Evolutionary conservation across 768 basidiomycete genomes (phyloP), one percentile per base, ranked within the genome.

Genomic region (Lepiota brunneoincarnata): DNA sequence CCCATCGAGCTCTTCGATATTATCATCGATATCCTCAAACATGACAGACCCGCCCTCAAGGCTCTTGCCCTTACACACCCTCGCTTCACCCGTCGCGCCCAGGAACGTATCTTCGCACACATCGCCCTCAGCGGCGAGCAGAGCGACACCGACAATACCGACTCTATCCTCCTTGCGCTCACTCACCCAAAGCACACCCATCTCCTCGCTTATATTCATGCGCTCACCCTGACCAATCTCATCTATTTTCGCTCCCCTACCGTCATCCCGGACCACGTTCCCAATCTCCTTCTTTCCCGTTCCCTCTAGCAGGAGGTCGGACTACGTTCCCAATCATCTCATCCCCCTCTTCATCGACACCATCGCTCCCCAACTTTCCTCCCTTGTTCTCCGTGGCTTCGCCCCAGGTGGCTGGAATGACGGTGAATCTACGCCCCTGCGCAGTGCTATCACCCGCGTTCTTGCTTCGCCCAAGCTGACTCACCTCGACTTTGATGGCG

Each of bases 121-220:
- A 40, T 50, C 49, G 18, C 38, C n/a, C 14, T 50, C 26, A 21
- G 49, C 20, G 38, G 38, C 14, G 49, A 50, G 24, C 7, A 10
- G 10, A 23, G 40, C 12, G 49, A 50, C 28, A 34, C 15, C 6
- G 49, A 50, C 20, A 39, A 28, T 18, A 6, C 17, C 10, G 14
- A 50, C 40, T 50, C 49, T 6, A 50, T 50, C n/a, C 49, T 50
- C 12, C 26, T 50, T n/a, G 49, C 49, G n/a, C 37, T 50, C 38
- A 35, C 34, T 14, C 18, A 50, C 28, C 6, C 37, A 35, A 15
- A 20, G 18, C 49, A 50, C 34, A 17, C 49, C 37, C 49, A 50
- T 31, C 31, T 50, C 7, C 24, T 50, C n/a, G 1, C 35, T 10
- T 40, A 50, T 39, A 39, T 50, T 23, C 39, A 17, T 14, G 24